Base-by-base conservation (phyloP, 345 rosid species). In the Gynandropsis gynandra region DNA sequence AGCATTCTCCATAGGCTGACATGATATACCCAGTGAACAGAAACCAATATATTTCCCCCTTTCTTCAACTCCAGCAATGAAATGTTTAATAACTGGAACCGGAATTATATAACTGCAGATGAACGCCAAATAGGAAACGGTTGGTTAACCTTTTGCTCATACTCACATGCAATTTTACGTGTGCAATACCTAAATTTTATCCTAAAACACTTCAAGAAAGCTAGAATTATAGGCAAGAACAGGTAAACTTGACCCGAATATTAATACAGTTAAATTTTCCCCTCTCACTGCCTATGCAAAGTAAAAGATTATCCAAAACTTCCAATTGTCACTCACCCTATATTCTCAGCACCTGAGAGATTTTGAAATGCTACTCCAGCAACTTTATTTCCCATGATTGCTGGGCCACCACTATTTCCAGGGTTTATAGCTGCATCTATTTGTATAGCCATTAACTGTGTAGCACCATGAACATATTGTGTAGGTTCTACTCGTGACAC, bases 401-500 rank as follows among this genome's bases (percentile, higher is more conserved):
- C 94, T 1, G 95, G 97, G 4, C 94, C 94, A 47, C 97, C 90
- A 56, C 95, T 83, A 38, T 86, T 83, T 17, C 94, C 95, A 0
- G 95, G 95, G 73, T 86, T 89, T 50, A 89, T 89, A 16, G 95
- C 95, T 10, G 97, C 95, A 68, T 89, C 94, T 56, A 89, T 86
- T 65, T 89, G 95, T 72, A 89, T 85, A 31, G 93, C 97, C 93
- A 85, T 77, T 27, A 89, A 76, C 61, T 83, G 93, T 8, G 88
- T 76, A 5, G 94, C 87, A 17, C 95, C 88, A 3, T 86, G 97
- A 8, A 74, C 94, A 48, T 89, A 85, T 33, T 86, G 95, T 15
- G 90, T 83, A 2, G 86, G 95, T 64, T 89, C 93, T 67, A 89
- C 95, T 61, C 97, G 76, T 10, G 97, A 89, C 47, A 89, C 97